Base-by-base conservation (phyloP, 768 basidiomycete species). In the Termitomyces sp. region DNA sequence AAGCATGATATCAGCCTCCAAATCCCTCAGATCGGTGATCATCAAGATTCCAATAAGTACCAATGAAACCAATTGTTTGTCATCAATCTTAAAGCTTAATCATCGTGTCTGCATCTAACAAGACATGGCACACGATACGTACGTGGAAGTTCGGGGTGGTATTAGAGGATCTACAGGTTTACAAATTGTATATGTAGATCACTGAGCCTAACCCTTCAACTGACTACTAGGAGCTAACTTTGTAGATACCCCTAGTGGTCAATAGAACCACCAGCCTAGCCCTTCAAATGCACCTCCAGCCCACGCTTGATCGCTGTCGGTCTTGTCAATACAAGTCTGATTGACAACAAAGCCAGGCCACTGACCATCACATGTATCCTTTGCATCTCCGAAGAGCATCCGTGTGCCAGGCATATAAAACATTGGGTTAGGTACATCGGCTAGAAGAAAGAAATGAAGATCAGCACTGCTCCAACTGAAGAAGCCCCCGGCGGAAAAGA, bases 381-480 rank as follows among this genome's bases (percentile, higher is more conserved):
- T 93, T 34, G 93, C 93, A 70, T 95, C 93, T 44, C 93, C 93
- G 64, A 95, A 95, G 61, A 95, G 65, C 93, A 95, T 95, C 75
- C 87, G 90, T 24, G 93, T 89, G 45, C 88, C 87, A 22, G 87
- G 83, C 88, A 93, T 91, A 72, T 90, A 95, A 79, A 95, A 95
- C 88, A 95, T 89, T 20, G 93, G 93, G 69, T 95, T 95, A 12
- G 91, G 93, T 10, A 94, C 92, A 68, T 94, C 92, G 53, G 93
- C 92, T 89, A 50, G 61, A 49, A 36, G n/a, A 27, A 30, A 42
- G 30, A 24, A 22, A 40, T 43, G 32, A 16, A 52, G 47, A 46
- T 54, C 36, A 58, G 27, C 10, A n/a, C 20, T 26, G 14, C 2
- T 43, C 14, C 9, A 18, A 44, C 22, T 9, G 24, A 32, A 32